phyloP scores from a whole-genome alignment of 495 filamentous ascomycete species.

The Penicillium dipodomyicola region DNA sequence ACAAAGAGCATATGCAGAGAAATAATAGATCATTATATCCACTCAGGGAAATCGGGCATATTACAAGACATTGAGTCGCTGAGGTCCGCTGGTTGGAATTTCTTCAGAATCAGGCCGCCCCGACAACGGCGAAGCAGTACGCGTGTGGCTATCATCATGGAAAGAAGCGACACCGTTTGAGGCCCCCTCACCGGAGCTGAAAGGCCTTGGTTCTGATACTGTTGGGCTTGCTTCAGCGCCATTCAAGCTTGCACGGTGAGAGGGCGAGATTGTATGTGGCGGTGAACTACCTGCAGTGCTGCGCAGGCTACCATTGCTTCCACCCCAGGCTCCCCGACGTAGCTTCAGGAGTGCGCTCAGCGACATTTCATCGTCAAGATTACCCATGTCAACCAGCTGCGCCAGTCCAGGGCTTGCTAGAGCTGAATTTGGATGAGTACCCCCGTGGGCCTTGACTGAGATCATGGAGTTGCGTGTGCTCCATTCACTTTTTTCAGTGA shows the following conservation, averaged over 20 bases:
- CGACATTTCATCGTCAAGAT: conserved; percentile 67
- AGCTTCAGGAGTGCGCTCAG: conserved; percentile 69
- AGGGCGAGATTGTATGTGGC: conserved; percentile 34
- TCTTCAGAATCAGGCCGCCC: conserved; percentile 15
- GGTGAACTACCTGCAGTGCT: conserved; percentile 63
- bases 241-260: conserved; percentile 39
- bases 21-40: background rate
- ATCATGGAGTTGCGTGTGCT: conserved; percentile 90
- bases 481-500: conserved; percentile 94
- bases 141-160: conserved; percentile 16
- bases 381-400: conserved; percentile 68
- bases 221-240: conserved; percentile 38
- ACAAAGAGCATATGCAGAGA: conserved; percentile 6
- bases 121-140: conserved; percentile 20
- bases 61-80: conserved; percentile 19
- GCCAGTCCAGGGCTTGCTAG: conserved; percentile 61
- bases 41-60: background rate
- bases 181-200: conserved; percentile 18
- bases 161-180: conserved; percentile 10
- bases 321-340: conserved; percentile 74
- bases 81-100: conserved; percentile 14
- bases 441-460: conserved; percentile 60
- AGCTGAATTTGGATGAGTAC: conserved; percentile 40
- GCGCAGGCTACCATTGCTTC: conserved; percentile 68
- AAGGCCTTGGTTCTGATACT: conserved; percentile 16